Evolutionary conservation across 2,329 filamentous ascomycete genomes (phyloP), one percentile per base, ranked within the genome.

Genomic region (Nothophoma quercina): DNA sequence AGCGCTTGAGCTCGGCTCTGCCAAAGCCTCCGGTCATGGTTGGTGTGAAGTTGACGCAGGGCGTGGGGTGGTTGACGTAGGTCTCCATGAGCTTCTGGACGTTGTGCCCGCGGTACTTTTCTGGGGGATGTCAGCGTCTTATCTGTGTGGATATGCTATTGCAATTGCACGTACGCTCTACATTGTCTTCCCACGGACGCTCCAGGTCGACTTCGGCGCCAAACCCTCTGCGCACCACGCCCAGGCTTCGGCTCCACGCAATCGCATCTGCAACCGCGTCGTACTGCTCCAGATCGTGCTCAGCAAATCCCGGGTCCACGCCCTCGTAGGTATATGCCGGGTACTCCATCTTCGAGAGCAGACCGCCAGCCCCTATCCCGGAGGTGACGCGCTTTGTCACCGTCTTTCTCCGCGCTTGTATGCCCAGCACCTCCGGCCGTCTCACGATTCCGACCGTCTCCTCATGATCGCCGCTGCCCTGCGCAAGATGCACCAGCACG

Each of bases 251-350:
- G n/a, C 81, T 84, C 82, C 87, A 91, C 0, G 89, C 88, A 16
- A 91, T 65, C n/a, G 83, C 81, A 1, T 87, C 83, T 0, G 82
- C 82, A 3, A 89, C 77, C 8, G 81, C 77, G 58, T 91, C 82
- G 62, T 85, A 91, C 59, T 88, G 84, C 2, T 89, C 85, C 25
- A 89, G 70, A 49, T 90, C 85, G 16, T 82, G 80, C 71, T 92
- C 88, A 0, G 89, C 89, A 57, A 93, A 92, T 0, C 89, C 89
- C 0, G 84, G 75, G 42, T 84, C 75, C 0, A 74, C 83, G 54
- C 79, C 77, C 9, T 80, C 77, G 59, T 88, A 88, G 0, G 79
- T 79, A 64, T 81, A 86, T 4, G 79, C 73, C 33, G 74, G 74
- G 51, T 79, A 77, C 39, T 72, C 68, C n/a, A 79, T 70, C 48